Base-by-base conservation (phyloP, 108 stramenopile species). In the Conticribra weissflogii region DNA sequence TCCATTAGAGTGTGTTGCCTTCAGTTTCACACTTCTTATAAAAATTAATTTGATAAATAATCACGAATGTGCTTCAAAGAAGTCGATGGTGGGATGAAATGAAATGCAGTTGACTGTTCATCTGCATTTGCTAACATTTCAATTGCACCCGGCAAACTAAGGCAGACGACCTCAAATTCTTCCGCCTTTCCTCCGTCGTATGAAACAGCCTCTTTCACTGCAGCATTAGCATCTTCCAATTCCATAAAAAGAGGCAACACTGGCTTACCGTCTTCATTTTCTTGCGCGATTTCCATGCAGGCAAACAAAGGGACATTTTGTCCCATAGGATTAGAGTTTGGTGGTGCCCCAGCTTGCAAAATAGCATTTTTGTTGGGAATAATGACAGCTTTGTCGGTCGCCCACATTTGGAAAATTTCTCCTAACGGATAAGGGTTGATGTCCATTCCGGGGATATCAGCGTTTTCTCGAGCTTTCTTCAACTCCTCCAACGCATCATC, bases 301-400 rank as follows among this genome's bases (percentile, higher is more conserved):
- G 75, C 78, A 69, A 86, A 89, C 30, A 89, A 53, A 9, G 88
- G 88, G n/a, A 89, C 80, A 52, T 69, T 49, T 63, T 89, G 88
- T 23, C 86, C 88, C 24, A 89, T 68, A 19, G 86, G 82, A 56
- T 81, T 76, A 14, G 78, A 77, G 28, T 63, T 84, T 22, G 68
- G 67, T 2, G 88, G 88, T 59, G 88, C 88, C 7, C 88, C 88
- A 19, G 88, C 88, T 53, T 75, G 68, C 17, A 66, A 19, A n/a
- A 89, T 67, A 31, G 84, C 63, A 33, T 59, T 63, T 56, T 67
- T 62, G 24, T 72, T 78, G 0, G 88, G 88, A 23, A 89, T 69
- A 52, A 89, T 83, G 0, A 85, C 81, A 18, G 85, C 88, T 65
- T 82, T 48, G 63, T 85, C 78, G 19, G 54, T 74, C 12, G 74